These are phyloP conservation scores for Eutrema japonicum DNA, from an alignment of 345 rosid species.

Conservation along the genomic window DNA sequence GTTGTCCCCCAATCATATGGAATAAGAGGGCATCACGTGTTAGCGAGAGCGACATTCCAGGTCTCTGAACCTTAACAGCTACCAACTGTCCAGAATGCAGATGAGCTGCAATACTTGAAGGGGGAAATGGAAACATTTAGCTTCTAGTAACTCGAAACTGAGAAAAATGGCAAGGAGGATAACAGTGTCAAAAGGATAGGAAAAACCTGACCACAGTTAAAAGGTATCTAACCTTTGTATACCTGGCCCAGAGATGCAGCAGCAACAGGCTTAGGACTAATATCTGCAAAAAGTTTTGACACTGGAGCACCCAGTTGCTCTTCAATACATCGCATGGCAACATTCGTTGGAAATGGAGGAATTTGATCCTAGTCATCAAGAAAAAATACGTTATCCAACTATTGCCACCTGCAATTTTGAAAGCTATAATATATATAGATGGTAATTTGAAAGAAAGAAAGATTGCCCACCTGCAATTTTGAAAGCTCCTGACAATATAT, in stretches of 20 bases:
- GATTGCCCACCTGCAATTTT: constrained; percentile 71
- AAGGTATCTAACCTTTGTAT: constrained; percentile 76
- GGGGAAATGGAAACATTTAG: constrained; percentile 39
- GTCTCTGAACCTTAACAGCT: constrained; percentile 98
- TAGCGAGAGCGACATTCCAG: constrained; percentile 77
- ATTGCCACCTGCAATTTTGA: constrained; percentile 77
- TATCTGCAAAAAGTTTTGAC: constrained; percentile 79
- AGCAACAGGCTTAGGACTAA: constrained; percentile 85
- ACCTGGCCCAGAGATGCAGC: constrained; percentile 99
- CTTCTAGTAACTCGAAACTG: constrained; percentile 30
- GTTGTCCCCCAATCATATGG: constrained; percentile 91
- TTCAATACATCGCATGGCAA: constrained; percentile 84
- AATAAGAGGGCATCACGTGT: constrained; percentile 96
- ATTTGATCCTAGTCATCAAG: constrained; percentile 75
- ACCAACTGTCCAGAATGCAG: constrained; percentile 96
- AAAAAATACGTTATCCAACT: constrained; percentile 18
- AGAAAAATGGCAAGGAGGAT: constrained; percentile 3
- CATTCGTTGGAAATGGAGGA: constrained; percentile 81
- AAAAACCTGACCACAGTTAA: constrained; percentile 20
- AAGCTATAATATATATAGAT: constrained; percentile 75
- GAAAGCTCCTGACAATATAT: constrained; percentile 93
- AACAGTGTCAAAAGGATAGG: constrained; percentile 5
- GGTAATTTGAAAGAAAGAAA: constrained; percentile 59
- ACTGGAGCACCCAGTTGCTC: constrained; percentile 73
- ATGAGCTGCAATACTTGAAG: constrained; percentile 87